Evolutionary conservation across 2,329 filamentous ascomycete species (phyloP).

Genomic region (Mycosphaerella sp.): DNA sequence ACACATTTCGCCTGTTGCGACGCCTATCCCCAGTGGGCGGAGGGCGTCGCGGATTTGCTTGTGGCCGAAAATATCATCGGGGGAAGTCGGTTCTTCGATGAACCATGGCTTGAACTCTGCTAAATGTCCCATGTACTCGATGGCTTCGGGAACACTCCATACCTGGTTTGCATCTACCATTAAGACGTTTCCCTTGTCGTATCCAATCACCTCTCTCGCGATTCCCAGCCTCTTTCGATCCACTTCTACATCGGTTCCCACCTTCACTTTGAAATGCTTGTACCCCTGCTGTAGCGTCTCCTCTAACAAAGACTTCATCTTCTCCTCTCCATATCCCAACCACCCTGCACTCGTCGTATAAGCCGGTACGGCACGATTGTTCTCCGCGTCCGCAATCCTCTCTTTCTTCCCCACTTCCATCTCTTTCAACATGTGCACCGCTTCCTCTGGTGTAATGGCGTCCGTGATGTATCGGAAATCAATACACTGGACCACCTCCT

Average conservation of each 20-base stretch:
- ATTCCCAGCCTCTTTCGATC: conserved; percentile 66
- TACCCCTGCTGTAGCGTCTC: conserved; percentile 75
- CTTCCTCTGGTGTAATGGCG: conserved; percentile 81
- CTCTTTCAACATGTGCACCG: conserved; percentile 62
- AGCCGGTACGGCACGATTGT: conserved; percentile 71
- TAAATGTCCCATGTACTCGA: conserved; percentile 77
- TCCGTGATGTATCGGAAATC: conserved; percentile 95
- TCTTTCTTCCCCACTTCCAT: conserved; percentile 61
- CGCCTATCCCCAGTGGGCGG: conserved; percentile 66
- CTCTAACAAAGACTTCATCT: conserved; percentile 68
- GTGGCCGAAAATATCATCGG: conserved; percentile 85
- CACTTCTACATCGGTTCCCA: conserved; percentile 65
- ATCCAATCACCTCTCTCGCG: conserved; percentile 73
- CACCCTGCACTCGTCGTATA: conserved; percentile 89
- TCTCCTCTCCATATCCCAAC: conserved; percentile 85
- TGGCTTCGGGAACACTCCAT: conserved; percentile 85
- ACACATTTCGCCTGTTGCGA: conserved; percentile 91
- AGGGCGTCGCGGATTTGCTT: conserved; percentile 77
- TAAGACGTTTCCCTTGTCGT: conserved; percentile 73
- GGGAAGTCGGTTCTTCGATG: conserved; percentile 88
- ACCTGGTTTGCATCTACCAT: conserved; percentile 93
- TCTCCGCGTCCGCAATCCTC: conserved; percentile 66
- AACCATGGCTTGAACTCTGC: conserved; percentile 75
- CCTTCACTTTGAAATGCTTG: conserved; percentile 85
- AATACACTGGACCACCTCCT: conserved; percentile 80